Conservation (phyloP, 441 rosid genomes). For the Gossypium gossypioides region DNA sequence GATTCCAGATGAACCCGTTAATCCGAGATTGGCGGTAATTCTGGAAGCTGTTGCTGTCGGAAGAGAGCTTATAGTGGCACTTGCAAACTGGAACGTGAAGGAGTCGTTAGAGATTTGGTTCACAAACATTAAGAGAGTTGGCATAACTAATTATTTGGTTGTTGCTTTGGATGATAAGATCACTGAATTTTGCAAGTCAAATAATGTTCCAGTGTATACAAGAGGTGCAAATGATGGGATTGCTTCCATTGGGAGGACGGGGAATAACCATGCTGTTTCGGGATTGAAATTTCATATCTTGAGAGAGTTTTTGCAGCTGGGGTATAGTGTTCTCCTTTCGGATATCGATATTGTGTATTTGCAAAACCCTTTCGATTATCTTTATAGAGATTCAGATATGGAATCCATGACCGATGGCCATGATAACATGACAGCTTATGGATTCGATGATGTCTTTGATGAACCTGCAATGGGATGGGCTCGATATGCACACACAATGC, state of each 20-base stretch:
- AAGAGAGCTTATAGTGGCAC: constrained; percentile 81
- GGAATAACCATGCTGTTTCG: constrained; percentile 88
- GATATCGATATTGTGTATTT: constrained; percentile 79
- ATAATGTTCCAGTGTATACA: constrained; percentile 68
- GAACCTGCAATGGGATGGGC: constrained; percentile 98
- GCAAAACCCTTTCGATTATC: constrained; percentile 75
- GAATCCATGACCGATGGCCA: constrained; percentile 98
- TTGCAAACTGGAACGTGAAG: constrained; percentile 76
- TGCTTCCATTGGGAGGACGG: constrained; percentile 60
- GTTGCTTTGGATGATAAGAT: constrained; percentile 69
- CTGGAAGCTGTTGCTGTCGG: constrained; percentile 50
- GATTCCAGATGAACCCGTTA: constrained; percentile 2
- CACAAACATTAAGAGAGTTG: constrained; percentile 67
- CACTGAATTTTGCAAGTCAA: constrained; percentile 55
- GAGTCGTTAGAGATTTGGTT: constrained; percentile 67
- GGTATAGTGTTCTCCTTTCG: constrained; percentile 88
- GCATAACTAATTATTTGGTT: constrained; percentile 67
- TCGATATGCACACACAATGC: constrained; percentile 90
- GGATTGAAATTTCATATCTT: constrained; percentile 74
- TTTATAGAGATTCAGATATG: constrained; percentile 80
- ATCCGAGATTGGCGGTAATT: constrained; percentile 50
- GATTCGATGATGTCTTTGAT: constrained; percentile 72
- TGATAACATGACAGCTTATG: constrained; percentile 70
- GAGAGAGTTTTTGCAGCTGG: constrained; percentile 89
- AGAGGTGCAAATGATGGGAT: constrained; percentile 61